Evolutionary conservation across 2,329 filamentous ascomycete species (phyloP), one percentile per base, ranked within the genome.

Genomic region (Pezicula carpinea): DNA sequence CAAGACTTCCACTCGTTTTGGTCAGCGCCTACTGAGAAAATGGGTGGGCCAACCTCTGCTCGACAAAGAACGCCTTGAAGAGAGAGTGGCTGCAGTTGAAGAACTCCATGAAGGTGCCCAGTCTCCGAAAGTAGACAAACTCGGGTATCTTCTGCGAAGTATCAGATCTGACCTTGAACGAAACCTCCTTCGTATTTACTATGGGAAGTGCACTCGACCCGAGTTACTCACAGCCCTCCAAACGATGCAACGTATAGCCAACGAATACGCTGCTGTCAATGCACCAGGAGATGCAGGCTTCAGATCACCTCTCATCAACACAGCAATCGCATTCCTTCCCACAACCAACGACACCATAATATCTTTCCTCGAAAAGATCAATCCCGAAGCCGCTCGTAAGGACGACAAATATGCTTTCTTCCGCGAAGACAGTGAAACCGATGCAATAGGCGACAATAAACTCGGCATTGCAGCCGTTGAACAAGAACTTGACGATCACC

Each of bases 361-460:
- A 15, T 74, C 74, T 1, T 90, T 88, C 61, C 79, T 99, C 2
- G 85, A 95, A 45, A 85, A 83, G 51, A 93, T 99, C 67, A 95
- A 95, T 58, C 73, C 84, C 26, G 77, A 87, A 55, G 88, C 93
- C 1, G 93, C 92, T 0, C 85, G 83, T 41, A 81, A 80, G 19
- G 85, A 97, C 60, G 91, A 99, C 73, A 96, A 96, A 64, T 97
- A 96, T 64, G 75, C 77, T 31, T 99, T 99, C 73, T 96, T 99
- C 65, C 81, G 85, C 5, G 89, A 96, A 53, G 79, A 85, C 33
- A 79, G 89, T 53, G 92, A 96, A 66, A 95, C 87, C 0, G 91
- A 96, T 21, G 86, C 83, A 36, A 96, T 99, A 55, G 83, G 84
- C 17, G 84, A 92, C 57, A 84, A 95, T 61, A 96, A 96, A 66